Base-by-base conservation (phyloP, 148 eudicot species). In the Rheum nobile region DNA sequence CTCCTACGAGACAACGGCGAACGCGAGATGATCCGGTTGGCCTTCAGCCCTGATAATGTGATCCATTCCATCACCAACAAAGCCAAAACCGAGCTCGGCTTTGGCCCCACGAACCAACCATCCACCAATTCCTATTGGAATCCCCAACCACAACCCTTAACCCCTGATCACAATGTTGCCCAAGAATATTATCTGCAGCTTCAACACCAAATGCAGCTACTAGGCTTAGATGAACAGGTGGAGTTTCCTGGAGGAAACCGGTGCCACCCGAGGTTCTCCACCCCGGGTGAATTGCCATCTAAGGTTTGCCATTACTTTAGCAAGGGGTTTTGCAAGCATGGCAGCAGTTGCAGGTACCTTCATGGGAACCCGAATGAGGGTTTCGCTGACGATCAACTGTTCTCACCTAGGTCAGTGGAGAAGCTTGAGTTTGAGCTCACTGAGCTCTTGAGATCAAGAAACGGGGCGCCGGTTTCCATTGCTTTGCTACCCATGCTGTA, bases 271-370 rank as follows among this genome's bases (percentile, higher is more conserved):
- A 65, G 41, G 17, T 65, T 32, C 19, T 4, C 29, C 9, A 24
- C 6, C 57, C 57, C 19, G 19, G 31, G 63, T 28, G 67, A 65
- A 19, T 77, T 85, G 55, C 90, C 90, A 12, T 76, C 81, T 4
- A 94, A 94, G 82, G 72, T 80, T 34, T 94, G 98, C 79, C 96
- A 86, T 75, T 94, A 89, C 54, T 91, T 84, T 79, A 84, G 39
- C 46, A 91, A 84, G 77, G 98, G 98, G 7, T 85, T 79, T 57
- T 91, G 98, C 72, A 94, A 85, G 88, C 93, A 94, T 76, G 98
- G 96, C 41, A 85, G 71, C 65, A 86, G 77, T 31, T 94, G 98
- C 67, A 82, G 93, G 79, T 94, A 83, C 75, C 75, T 82, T 41
- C 97, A 94, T 71, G 97, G 88, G 29, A 71, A 80, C 82, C 46